These are phyloP conservation scores for Yarrowia alimentaria DNA, from an alignment of 805 yeast species.

Conservation along the genomic window DNA sequence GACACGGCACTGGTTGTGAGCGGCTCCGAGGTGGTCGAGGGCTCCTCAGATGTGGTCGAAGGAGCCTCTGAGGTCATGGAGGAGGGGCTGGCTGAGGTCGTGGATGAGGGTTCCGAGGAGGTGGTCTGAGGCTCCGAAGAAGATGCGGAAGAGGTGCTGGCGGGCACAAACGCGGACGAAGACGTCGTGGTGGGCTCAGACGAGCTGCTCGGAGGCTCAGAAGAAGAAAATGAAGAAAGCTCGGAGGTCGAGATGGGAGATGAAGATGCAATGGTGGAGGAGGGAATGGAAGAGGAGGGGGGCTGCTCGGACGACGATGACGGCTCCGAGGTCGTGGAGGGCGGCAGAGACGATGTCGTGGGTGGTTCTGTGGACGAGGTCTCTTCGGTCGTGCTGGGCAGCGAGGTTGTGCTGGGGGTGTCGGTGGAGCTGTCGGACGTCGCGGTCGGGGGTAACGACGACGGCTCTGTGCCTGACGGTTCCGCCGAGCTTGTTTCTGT, in stretches of 20 bases:
- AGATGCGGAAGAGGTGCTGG: background rate
- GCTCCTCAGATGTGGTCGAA: background rate
- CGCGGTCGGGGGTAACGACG: no score
- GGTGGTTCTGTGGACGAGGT: background rate
- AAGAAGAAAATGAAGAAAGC: no score
- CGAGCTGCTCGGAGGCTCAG: background rate
- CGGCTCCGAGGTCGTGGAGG: background rate
- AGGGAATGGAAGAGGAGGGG: background rate
- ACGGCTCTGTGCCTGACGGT: no score
- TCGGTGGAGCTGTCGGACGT: background rate
- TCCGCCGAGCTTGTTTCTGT: no score
- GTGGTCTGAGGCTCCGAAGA: background rate
- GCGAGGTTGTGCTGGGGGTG: background rate
- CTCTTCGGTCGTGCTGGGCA: no score
- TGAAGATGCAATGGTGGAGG: no score
- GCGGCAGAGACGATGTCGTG: background rate
- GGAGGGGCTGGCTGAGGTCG: background rate
- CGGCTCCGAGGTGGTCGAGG: conserved; percentile 15
- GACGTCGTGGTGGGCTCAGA: background rate
- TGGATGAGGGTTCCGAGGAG: background rate
- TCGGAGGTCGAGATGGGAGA: no score
- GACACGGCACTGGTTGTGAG: no score
- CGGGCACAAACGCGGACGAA: background rate
- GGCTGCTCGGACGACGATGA: background rate
- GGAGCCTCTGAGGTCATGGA: background rate